Base-by-base conservation (phyloP, 2,329 filamentous ascomycete genomes). In the Hymenoscyphus linearis region DNA sequence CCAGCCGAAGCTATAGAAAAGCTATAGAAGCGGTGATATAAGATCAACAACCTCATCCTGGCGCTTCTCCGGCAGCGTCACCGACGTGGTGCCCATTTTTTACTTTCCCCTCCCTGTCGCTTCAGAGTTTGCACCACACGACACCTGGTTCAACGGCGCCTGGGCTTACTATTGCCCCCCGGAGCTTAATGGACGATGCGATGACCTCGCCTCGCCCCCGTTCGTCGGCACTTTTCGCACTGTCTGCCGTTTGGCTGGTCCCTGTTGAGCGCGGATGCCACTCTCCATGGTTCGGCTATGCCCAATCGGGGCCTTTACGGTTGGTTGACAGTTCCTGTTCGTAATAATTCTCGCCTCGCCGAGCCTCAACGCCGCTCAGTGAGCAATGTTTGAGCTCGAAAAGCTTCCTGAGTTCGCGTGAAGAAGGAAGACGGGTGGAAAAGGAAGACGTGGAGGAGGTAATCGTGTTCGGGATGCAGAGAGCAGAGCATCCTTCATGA, bases 211-310 rank as follows among this genome's bases (percentile, higher is more conserved):
- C 55, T 62, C 61, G 61, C 58, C 61, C 60, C 58, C 58, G 22
- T 59, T 57, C 25, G 57, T 59, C 63, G 65, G 65, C 64, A 66
- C 62, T 64, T 66, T 62, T 16, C 44, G 47, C 7, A 55, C 58
- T 31, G 31, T 60, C 57, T 65, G 63, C 64, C 65, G 66, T 67
- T 62, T 64, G 54, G 57, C 52, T 62, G 18, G 27, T 34, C 25
- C 27, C 22, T n/a, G 27, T 53, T 34, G 25, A 53, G 50, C 13
- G 13, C n/a, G 50, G 10, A 27, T 26, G 47, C 40, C 40, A 22
- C 16, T 13, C 16, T 13, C 36, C 58, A 55, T 55, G 47, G 40
- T 22, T 27, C n/a, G 59, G 50, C 59, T 64, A 62, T 57, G 57
- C 60, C 60, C 31, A 31, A 57, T 62, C 57, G 57, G 57, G 50